These are phyloP conservation scores for Onygenales sp. DNA, from an alignment of 2,329 filamentous ascomycete species.

Conservation along the genomic window DNA sequence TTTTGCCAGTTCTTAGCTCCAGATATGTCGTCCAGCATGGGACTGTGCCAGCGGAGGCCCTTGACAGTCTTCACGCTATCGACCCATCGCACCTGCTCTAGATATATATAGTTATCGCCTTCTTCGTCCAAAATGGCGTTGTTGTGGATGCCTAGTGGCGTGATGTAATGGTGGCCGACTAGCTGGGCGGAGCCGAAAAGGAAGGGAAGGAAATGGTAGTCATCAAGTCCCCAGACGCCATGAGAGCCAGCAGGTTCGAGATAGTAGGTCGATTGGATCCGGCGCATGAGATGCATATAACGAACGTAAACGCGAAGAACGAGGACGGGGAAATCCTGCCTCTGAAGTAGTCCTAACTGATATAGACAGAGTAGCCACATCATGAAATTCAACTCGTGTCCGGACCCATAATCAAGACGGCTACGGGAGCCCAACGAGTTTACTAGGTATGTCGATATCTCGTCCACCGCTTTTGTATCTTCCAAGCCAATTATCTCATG, in stretches of 20 bases:
- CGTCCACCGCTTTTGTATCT: constrained; percentile 46
- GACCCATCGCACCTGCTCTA: constrained; percentile 87
- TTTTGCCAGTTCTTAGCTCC: constrained; percentile 83
- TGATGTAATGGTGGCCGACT: constrained; percentile 72
- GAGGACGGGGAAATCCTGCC: constrained; percentile 60
- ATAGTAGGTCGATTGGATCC: constrained; percentile 85
- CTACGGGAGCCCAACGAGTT: constrained; percentile 78
- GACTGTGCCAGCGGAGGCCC: constrained; percentile 88
- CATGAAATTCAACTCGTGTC: constrained; percentile 94
- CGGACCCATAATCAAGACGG: constrained; percentile 92
- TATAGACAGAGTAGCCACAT: constrained; percentile 95
- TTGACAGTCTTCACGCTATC: constrained; percentile 95
- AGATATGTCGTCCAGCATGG: constrained; percentile 97
- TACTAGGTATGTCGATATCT: constrained; percentile 69
- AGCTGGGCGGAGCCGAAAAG: constrained; percentile 89
- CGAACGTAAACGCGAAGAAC: constrained; percentile 69
- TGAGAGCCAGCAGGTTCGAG: constrained; percentile 94
- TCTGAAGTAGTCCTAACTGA: constrained; percentile 58
- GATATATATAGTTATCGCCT: constrained; percentile 72
- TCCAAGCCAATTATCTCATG: constrained; percentile 29
- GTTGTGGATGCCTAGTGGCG: constrained; percentile 74
- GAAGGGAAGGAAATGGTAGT: constrained; percentile 95
- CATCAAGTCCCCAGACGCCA: constrained; percentile 94
- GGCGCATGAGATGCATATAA: constrained; percentile 80
- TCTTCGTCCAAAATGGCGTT: constrained; percentile 80